phyloP scores from a whole-genome alignment of 495 filamentous ascomycete species.

The Daldinia childiae region DNA sequence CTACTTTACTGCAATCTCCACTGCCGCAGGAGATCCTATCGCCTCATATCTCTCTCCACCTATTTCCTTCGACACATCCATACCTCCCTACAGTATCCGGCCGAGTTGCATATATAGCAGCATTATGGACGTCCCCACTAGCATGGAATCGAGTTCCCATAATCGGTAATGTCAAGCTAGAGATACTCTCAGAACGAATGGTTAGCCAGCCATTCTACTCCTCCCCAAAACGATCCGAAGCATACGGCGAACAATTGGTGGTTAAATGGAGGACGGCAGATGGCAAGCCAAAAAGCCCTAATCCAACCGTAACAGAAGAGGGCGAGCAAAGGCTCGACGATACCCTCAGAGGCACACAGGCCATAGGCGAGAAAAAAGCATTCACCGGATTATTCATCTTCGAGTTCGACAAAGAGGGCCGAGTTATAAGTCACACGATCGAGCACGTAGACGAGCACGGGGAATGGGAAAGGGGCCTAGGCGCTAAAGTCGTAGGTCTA shows the following conservation, averaged over 20 bases:
- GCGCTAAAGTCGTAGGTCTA: constrained; percentile 79
- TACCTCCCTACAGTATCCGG: constrained; percentile 92
- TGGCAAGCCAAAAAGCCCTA: constrained; percentile 47
- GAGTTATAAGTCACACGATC: constrained; percentile 87
- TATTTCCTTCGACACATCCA: constrained; percentile 96
- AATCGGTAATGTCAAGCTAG: constrained; percentile 85
- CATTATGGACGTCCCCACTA: constrained; percentile 92
- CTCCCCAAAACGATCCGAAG: constrained; percentile 48
- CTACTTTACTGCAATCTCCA: constrained; percentile 82
- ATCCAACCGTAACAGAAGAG: constrained; percentile 37
- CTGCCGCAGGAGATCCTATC: constrained; percentile 88
- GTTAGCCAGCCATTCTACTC: constrained; percentile 59
- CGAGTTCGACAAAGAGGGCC: constrained; percentile 90
- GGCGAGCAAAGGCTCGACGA: constrained; percentile 41
- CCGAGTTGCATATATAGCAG: constrained; percentile 87
- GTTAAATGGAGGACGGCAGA: constrained; percentile 79
- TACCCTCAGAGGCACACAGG: constrained; percentile 41
- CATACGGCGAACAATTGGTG: constrained; percentile 77
- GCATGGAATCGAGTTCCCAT: constrained; percentile 94
- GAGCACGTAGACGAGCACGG: constrained; percentile 86
- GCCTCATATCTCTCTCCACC: constrained; percentile 88
- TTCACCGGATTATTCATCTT: constrained; percentile 92
- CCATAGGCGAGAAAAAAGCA: constrained; percentile 57
- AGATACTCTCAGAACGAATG: constrained; percentile 89
- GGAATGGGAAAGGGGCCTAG: constrained; percentile 67